These are phyloP conservation scores for Boletus bicolor DNA, from an alignment of 768 basidiomycete species.

Conservation along the genomic window DNA sequence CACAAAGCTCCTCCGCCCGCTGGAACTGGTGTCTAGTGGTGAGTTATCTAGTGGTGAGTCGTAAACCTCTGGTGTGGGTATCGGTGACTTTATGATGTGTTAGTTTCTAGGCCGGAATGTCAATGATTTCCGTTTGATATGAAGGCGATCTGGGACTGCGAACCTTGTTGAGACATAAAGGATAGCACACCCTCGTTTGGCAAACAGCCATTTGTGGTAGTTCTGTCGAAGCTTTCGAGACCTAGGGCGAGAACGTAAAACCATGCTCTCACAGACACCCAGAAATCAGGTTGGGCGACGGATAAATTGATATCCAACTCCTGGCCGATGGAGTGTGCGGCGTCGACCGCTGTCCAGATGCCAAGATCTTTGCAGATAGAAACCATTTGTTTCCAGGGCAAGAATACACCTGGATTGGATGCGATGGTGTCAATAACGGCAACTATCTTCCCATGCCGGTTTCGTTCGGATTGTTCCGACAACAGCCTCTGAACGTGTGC, in stretches of 20 bases:
- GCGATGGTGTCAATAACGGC: neutral
- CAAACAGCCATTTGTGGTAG: neutral
- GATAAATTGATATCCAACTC: neutral
- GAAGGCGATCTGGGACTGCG: no score
- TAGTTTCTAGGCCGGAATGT: neutral
- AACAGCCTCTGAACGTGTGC: neutral
- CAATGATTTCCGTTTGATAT: neutral
- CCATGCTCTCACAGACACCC: neutral
- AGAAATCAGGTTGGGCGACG: neutral
- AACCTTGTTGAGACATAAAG: neutral
- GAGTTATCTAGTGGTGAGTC: neutral
- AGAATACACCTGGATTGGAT: neutral
- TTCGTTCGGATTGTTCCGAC: neutral
- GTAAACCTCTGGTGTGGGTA: neutral
- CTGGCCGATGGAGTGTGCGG: neutral
- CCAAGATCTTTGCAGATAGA: neutral
- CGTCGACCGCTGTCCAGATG: neutral
- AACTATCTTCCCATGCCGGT: neutral
- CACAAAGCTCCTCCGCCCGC: neutral
- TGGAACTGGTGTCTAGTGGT: neutral
- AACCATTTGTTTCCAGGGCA: neutral
- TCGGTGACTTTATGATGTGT: neutral
- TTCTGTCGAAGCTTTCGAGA: neutral
- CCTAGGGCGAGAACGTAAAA: neutral
- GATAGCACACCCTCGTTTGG: neutral